Evolutionary conservation across 2,329 filamentous ascomycete genomes (phyloP), one percentile per base, ranked within the genome.

Genomic region (Calonectria montana): DNA sequence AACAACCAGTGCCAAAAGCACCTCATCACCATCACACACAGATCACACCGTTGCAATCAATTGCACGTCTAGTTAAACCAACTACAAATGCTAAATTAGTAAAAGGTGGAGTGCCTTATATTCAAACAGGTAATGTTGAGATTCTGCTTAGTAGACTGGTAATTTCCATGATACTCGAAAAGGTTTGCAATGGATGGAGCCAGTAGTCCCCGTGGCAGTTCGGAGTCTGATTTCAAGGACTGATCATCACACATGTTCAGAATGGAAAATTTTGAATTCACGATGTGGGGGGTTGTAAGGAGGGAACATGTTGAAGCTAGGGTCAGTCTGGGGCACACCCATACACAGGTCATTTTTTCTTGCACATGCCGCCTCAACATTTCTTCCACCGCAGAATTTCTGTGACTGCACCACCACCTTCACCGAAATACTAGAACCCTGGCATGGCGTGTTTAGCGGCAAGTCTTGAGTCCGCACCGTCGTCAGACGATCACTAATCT

Each of bases 401-500:
- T 41, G 43, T 64, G 39, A 65, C 43, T 7, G 23, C 50, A 35
- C 21, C 50, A 35, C 21, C 29, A 47, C 25, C 23, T 13, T 39
- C 9, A 21, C n/a, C 37, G 8, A 35, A 57, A 53, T 50, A 31
- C 13, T 35, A 63, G 57, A 43, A 6, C 21, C 8, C 37, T 50
- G 47, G 64, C 48, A 55, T 64, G 15, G 25, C 29, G 21, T 41
- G 43, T 65, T 55, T 48, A 65, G 9, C 23, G 37, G 15, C 18
- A 10, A 70, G 39, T 13, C 63, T n/a, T 35, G 35, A 65, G 45
- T 47, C 67, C 68, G 59, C 70, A 23, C 25, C 48, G 65, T 50
- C 27, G n/a, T 41, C 47, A 23, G 43, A 31, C 23, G 59, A 71
- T 72, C 72, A 74, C 55, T 67, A 72, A 71, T 67, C 55, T 45